Evolutionary conservation across 2,329 filamentous ascomycete genomes (phyloP), one percentile per base, ranked within the genome.

Genomic region (Calonectria ilicicola): DNA sequence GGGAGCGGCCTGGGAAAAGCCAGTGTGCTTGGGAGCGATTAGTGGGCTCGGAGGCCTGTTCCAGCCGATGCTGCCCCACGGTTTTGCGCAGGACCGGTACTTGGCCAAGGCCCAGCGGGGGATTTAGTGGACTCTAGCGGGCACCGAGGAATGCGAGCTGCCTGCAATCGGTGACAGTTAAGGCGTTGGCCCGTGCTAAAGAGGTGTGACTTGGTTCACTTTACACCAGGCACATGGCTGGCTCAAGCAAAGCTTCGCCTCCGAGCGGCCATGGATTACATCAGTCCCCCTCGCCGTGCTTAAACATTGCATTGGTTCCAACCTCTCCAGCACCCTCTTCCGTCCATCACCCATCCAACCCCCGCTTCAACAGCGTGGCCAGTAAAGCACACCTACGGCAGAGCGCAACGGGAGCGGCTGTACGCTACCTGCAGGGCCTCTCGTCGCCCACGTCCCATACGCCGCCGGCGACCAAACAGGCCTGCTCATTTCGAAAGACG

Each of bases 391-490:
- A 44, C 17, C 27, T 38, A 10, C 65, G 51, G 27, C 21, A 67
- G 53, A 47, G 19, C 15, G 35, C 32, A 19, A 44, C 66, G 60
- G 46, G 29, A 63, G 27, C 49, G 27, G 53, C 29, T 68, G 64
- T 26, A 17, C 49, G 29, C 49, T 53, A 40, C 23, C 32, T 40
- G 32, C 32, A 58, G n/a, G 47, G 15, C 49, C 53, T 66, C 35
- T 40, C 69, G 65, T 60, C 69, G 73, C 76, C 65, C 62, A 56
- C 65, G 74, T 70, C 75, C 73, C 74, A 68, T 66, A 63, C 19
- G 49, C 42, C 29, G 53, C 67, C 15, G 10, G 53, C 53, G 53
- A 60, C 53, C 53, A 60, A 14, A 38, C 32, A 40, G 27, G 15
- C 53, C 53, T 26, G 12, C 53, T 40, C 53, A 60, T 26, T 60